Conservation (phyloP, 1,284 basidiomycete genomes). For the Coniferiporia sulphurascens region DNA sequence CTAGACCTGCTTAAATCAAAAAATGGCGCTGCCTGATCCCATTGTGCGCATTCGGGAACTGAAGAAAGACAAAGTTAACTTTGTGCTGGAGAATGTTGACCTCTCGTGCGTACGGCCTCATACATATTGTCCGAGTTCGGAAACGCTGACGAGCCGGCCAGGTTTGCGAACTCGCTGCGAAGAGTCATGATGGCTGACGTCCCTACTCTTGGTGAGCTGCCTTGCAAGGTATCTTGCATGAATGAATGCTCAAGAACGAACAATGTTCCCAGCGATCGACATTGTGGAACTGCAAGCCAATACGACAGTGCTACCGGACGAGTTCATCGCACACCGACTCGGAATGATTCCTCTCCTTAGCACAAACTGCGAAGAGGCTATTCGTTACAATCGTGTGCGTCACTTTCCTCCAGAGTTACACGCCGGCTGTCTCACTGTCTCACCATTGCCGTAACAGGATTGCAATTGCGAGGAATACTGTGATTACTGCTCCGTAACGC, state of each 20-base stretch:
- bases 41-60: slow-evolving; percentile 74
- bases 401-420: not conserved
- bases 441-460: slow-evolving; percentile 47
- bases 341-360: slow-evolving; percentile 93
- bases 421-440: not conserved
- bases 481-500: slow-evolving; percentile 74
- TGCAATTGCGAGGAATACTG: slow-evolving; percentile 81
- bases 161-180: slow-evolving; percentile 85
- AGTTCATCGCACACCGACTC: slow-evolving; percentile 94
- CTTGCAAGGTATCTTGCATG: not conserved
- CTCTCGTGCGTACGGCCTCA: slow-evolving; percentile 56
- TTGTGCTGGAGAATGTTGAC: slow-evolving; percentile 90
- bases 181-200: slow-evolving; percentile 94
- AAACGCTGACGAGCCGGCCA: slow-evolving; percentile 26
- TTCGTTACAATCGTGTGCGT: slow-evolving; percentile 75
- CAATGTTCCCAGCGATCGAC: slow-evolving; percentile 76
- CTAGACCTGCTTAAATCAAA: not conserved
- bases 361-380: slow-evolving; percentile 77
- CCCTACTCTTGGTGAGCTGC: slow-evolving; percentile 80
- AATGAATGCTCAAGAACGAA: not conserved
- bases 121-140: not conserved
- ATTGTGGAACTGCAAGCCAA: slow-evolving; percentile 93
- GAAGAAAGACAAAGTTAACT: slow-evolving; percentile 77
- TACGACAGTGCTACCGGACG: slow-evolving; percentile 92
- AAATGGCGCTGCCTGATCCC: slow-evolving; percentile 39